Percentiles rank a stretch among this genome's conserved stretches.
phyloP scores from a whole-genome alignment of 208 protist species.

The Leishmania mexicana region DNA sequence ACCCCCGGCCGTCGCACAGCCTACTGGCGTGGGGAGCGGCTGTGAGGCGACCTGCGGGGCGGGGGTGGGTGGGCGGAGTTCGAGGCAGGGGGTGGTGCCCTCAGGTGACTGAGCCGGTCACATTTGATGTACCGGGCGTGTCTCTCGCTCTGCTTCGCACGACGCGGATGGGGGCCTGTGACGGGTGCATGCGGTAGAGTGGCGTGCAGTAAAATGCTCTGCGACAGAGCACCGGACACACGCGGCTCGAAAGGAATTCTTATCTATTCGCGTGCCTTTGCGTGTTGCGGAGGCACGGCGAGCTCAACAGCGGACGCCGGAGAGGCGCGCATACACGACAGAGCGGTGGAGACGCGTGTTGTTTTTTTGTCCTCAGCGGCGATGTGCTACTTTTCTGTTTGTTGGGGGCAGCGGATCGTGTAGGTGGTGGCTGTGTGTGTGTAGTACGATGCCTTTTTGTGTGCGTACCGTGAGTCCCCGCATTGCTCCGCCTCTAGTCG shows the following conservation, averaged over 20 bases:
- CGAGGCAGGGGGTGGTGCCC: too few species aligned
- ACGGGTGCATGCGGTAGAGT: too few species aligned
- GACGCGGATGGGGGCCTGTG: too few species aligned
- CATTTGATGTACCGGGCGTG: too few species aligned
- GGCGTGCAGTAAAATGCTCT: too few species aligned
- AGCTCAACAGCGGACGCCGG: background rate
- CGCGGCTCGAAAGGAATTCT: background rate
- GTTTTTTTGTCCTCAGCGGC: background rate
- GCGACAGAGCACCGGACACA: background rate
- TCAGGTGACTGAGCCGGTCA: background rate
- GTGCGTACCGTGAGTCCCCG: background rate
- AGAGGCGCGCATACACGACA: background rate
- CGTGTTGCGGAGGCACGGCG: background rate
- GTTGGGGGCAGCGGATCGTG: background rate
- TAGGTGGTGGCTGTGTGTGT: background rate
- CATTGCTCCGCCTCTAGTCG: background rate
- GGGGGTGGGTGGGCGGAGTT: too few species aligned
- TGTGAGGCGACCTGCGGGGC: background rate
- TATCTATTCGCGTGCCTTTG: background rate
- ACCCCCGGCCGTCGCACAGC: background rate
- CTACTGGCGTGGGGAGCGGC: background rate
- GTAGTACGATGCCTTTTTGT: background rate
- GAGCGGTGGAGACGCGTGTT: background rate
- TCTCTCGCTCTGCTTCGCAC: too few species aligned
- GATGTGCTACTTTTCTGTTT: background rate